Evolutionary conservation across 2,329 filamentous ascomycete species (phyloP), one percentile per base, ranked within the genome.

Genomic region (Exserohilum rostratum): DNA sequence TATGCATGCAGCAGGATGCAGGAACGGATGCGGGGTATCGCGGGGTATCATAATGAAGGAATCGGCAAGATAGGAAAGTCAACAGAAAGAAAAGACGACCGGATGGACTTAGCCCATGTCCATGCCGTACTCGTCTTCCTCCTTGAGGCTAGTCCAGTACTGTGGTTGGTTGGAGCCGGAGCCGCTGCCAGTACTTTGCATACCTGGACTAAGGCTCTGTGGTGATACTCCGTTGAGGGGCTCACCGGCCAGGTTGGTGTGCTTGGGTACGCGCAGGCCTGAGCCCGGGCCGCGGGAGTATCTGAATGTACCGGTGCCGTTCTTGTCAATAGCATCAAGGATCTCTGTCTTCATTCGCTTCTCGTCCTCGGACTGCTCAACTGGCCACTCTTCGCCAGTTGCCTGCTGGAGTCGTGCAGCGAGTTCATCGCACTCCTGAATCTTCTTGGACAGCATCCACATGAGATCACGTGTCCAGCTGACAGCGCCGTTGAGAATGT

Each of bases 381-480:
- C 59, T 2, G 61, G 46, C 64, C 66, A 72, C 38, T 70, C 70
- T 43, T 75, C 71, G 4, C 72, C 73, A 42, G 71, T 74, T 9
- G 69, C 58, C 39, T 74, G 82, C 68, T 92, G 88, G 67, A 75
- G 64, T 20, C 67, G 70, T 35, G 95, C 89, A 67, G 90, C 86
- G 45, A 98, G 84, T 71, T 96, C 90, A 60, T 96, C 89, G 75
- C 96, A 91, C 72, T 93, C 90, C 71, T 95, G 88, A 62, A 96
- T 83, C 78, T 96, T 96, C 70, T 90, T 83, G 71, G 96, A 88
- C 55, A 96, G 80, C 79, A 96, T 89, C 95, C 95, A 98, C 91
- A 98, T 96, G 47, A 99, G 82, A 78, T 99, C 95, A 60, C 93
- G 87, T 57, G 91, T 97, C 95, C 95, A 99, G 77, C 91, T 92